These are phyloP conservation scores for Coemansia brasiliensis DNA, from an alignment of 192 early-diverging fungal genomes.

Conservation along the genomic window DNA sequence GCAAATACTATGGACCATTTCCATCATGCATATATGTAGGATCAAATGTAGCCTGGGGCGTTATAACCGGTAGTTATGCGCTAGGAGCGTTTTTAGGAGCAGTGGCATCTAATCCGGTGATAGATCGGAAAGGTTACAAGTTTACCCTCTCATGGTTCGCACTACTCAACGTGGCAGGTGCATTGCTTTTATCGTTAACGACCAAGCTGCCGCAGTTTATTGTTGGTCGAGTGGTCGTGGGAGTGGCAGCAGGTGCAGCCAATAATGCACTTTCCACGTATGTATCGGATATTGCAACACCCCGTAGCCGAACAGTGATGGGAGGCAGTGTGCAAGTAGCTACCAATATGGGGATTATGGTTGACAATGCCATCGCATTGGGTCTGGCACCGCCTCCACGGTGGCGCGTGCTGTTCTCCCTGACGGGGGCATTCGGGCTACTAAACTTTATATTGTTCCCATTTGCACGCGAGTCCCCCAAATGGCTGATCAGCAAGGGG, in stretches of 20 bases:
- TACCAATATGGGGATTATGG: slow-evolving; percentile 77
- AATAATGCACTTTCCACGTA: slow-evolving; percentile 66
- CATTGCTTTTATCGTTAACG: slow-evolving; percentile 62
- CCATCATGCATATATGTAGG: slow-evolving; percentile 45
- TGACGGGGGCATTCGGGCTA: slow-evolving; percentile 62
- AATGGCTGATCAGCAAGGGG: slow-evolving; percentile 66
- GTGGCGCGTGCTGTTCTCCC: slow-evolving; percentile 72
- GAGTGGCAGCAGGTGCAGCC: slow-evolving; percentile 69
- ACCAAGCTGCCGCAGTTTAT: slow-evolving; percentile 65
- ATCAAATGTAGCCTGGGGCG: slow-evolving; percentile 57
- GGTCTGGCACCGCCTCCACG: slow-evolving; percentile 59
- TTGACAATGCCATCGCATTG: slow-evolving; percentile 65
- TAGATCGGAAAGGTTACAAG: slow-evolving; percentile 63
- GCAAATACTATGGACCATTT: slow-evolving; percentile 49
- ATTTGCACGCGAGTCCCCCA: slow-evolving; percentile 75
- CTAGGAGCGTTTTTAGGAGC: slow-evolving; percentile 70
- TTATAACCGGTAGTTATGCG: slow-evolving; percentile 59
- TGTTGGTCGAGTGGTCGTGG: slow-evolving; percentile 71
- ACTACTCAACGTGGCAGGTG: slow-evolving; percentile 65
- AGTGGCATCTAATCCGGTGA: slow-evolving; percentile 59
- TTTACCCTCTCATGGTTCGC: slow-evolving; percentile 67
- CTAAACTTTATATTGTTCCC: slow-evolving; percentile 60
- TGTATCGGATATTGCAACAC: slow-evolving; percentile 75
- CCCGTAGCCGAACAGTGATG: slow-evolving; percentile 65
- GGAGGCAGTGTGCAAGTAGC: slow-evolving; percentile 74